Conservation (phyloP, 2,329 filamentous ascomycete genomes). For the Chaetomiaceae sp. region DNA sequence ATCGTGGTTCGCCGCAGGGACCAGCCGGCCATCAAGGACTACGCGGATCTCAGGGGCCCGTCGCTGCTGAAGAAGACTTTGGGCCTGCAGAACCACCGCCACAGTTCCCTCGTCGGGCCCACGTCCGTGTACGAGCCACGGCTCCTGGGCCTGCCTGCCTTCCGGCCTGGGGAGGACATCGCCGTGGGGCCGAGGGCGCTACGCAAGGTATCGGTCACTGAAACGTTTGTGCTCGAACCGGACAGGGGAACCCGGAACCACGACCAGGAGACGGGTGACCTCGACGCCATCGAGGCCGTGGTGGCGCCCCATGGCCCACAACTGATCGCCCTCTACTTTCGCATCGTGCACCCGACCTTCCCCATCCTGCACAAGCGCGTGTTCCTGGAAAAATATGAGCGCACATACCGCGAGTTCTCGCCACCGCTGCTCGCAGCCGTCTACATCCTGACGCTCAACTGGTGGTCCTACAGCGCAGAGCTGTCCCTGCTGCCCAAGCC, state of each 20-base stretch:
- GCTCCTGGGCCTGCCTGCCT: background rate
- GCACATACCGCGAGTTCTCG: constrained; percentile 67
- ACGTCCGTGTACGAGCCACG: background rate
- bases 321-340: constrained; percentile 77
- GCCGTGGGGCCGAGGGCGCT: background rate
- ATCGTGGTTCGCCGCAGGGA: background rate
- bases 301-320: constrained; percentile 70
- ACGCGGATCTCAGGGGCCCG: background rate
- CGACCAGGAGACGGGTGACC: constrained; percentile 40
- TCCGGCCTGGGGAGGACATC: background rate
- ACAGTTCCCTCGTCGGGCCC: background rate
- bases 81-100: background rate
- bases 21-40: background rate
- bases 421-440: constrained; percentile 73
- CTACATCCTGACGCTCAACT: constrained; percentile 81
- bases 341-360: constrained; percentile 73
- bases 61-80: background rate
- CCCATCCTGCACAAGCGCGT: constrained; percentile 78
- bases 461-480: constrained; percentile 72
- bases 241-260: background rate
- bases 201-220: background rate
- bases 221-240: background rate
- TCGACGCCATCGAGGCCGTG: constrained; percentile 65
- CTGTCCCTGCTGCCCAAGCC: constrained; percentile 62
- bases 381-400: constrained; percentile 72